Percentiles rank a stretch among this genome's conserved stretches.
Conservation (phyloP, 257 asterid genomes). For the Solanum sitiens region DNA sequence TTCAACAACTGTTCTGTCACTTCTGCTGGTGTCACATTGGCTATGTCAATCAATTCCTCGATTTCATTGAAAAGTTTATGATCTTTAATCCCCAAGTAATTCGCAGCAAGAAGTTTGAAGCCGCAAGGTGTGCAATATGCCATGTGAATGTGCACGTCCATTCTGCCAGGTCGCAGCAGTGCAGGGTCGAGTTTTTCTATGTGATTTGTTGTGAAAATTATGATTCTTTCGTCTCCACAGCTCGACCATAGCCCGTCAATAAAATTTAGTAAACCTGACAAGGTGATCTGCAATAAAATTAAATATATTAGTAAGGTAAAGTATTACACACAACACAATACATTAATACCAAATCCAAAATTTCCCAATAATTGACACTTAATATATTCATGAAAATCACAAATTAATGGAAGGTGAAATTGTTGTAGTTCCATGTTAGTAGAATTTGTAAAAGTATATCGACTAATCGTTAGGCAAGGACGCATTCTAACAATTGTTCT, state of each 20-base stretch:
- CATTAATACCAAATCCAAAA: not conserved
- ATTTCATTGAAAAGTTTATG: conserved; percentile 2
- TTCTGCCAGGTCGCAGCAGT: conserved; percentile 18
- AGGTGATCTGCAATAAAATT: not conserved
- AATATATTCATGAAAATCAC: not conserved
- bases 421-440: not conserved
- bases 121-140: not conserved
- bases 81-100: not conserved
- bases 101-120: not conserved
- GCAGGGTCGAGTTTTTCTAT: conserved; percentile 28
- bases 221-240: not conserved
- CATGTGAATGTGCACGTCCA: conserved; percentile 11
- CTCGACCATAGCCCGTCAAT: not conserved
- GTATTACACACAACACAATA: not conserved
- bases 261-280: conserved; percentile 16
- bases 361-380: not conserved
- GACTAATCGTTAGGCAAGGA: not conserved
- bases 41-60: conserved; percentile 3
- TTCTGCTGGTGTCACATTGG: conserved; percentile 8
- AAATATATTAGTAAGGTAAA: not conserved
- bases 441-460: not conserved
- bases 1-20: conserved; percentile 11
- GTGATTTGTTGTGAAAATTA: conserved; percentile 12
- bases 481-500: not conserved
- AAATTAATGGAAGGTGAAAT: not conserved